Evolutionary conservation across 2,329 filamentous ascomycete genomes (phyloP), one percentile per base, ranked within the genome.

Genomic region (Pseudonectria buxi): DNA sequence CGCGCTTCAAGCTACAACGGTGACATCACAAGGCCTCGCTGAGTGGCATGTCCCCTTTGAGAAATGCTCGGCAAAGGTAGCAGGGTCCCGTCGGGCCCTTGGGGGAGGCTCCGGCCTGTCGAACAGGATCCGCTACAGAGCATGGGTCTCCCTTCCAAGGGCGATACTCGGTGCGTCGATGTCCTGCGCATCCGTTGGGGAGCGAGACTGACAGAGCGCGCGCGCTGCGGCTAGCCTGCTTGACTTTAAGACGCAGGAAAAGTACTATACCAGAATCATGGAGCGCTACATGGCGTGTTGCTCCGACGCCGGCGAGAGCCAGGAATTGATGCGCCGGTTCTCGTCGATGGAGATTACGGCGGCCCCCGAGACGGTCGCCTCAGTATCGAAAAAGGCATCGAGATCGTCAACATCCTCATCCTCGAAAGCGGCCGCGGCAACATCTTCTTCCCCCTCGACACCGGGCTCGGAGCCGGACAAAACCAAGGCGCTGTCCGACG

Each of bases 231-330:
- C 2, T 46, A 86, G 83, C 51, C 66, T 89, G 25, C 73, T 86
- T 39, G 79, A 90, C 50, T 68, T 74, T 61, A 86, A 85, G 63
- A 76, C 75, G 7, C 90, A 96, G 63, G 84, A 94, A 59, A 70
- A 70, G 35, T 95, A 90, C 67, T 95, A 90, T 62, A 80, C 81
- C 56, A 86, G 81, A 56, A 94, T 95, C 51, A 79, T 89, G 39
- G 82, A 90, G 55, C 79, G 87, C 32, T 95, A 94, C 64, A 83
- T 95, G 76, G 78, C 78, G 44, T 94, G 95, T 59, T 94, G 88
- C 67, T 84, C 85, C 32, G 72, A 81, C 25, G 78, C 79, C 12
- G 76, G 80, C 37, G 76, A 83, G 53, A 72, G 80, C 34, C 79
- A 85, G 45, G 78, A 83, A 47, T 76, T 95, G 16, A 76, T 88